Evolutionary conservation across 768 basidiomycete species (phyloP), one percentile per base, ranked within the genome.

Genomic region (Mycena epipterygia): DNA sequence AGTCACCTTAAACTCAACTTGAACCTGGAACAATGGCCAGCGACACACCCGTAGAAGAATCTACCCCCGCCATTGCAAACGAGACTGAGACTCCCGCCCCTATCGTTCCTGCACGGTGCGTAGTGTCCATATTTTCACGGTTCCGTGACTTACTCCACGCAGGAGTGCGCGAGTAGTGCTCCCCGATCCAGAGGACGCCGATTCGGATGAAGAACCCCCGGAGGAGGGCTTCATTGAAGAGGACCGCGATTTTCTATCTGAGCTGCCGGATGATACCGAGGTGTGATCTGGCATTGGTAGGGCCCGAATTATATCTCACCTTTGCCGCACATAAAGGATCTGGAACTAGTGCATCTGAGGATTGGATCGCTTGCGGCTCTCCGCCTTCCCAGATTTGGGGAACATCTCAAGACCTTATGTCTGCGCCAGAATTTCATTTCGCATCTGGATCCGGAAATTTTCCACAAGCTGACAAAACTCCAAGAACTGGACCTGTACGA

Each of bases 401-500:
- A 72, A 2, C 84, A 90, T 74, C 83, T 98, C 65, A 91, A 87
- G 80, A 89, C 85, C 55, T 84, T 98, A 13, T 96, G 94, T 82
- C 85, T 98, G 27, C 88, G 96, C 41, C 96, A 97, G 82, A 98
- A 98, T 79, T 87, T 88, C 65, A 89, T 98, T 71, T 85, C 91
- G 1, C 81, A 83, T 30, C 86, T 98, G 51, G 90, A 96, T 72
- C 89, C 93, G 5, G 87, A 88, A 19, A 89, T 91, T 13, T 95
- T 97, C 75, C 83, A 84, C 33, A 82, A 86, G 35, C 80, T 98
- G 64, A 86, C 78, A 16, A 85, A 89, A 51, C 81, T 99, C 39
- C 94, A 96, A 76, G 98, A 99, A 72, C 81, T 99, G 67, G 98
- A 99, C 81, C 75, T 98, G 71, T 99, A 99, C 78, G 98, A 99